Conservation (phyloP, 1,284 basidiomycete species). For the Singerocomus rubriflavus region DNA sequence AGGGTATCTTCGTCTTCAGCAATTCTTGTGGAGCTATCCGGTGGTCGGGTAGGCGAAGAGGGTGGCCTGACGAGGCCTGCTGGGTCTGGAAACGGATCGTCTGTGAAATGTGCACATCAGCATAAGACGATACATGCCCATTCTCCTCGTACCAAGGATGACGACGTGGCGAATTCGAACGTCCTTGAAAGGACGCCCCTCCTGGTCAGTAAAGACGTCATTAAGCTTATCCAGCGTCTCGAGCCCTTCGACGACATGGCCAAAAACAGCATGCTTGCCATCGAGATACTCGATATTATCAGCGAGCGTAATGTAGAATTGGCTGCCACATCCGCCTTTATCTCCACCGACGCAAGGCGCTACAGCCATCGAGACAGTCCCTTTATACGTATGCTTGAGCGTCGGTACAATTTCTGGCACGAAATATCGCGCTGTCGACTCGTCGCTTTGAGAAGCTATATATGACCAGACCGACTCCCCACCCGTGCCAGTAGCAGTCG, state of each 20-base stretch:
- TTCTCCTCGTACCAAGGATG: constrained; percentile 65
- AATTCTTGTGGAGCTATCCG: constrained; percentile 84
- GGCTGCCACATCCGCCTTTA: constrained; percentile 85
- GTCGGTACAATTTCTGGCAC: constrained; percentile 74
- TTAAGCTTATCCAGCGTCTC: constrained; percentile 94
- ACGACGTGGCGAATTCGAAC: constrained; percentile 91
- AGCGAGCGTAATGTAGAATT: constrained; percentile 94
- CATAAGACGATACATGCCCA: constrained; percentile 1
- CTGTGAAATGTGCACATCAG: constrained; percentile 39
- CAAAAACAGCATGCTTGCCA: constrained; percentile 94
- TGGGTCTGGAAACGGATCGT: constrained; percentile 95
- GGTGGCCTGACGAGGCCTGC: constrained; percentile 69
- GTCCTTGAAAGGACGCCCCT: constrained; percentile 90
- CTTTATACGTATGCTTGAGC: constrained; percentile 83
- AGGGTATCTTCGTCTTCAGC: constrained; percentile 89
- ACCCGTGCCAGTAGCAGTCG: constrained; percentile 91
- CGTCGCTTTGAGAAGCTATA: constrained; percentile 51
- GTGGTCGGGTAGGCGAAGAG: constrained; percentile 73
- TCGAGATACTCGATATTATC: constrained; percentile 94
- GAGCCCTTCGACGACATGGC: constrained; percentile 90
- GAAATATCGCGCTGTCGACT: constrained; percentile 71
- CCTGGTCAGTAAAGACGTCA: constrained; percentile 85
- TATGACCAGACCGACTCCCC: constrained; percentile 84
- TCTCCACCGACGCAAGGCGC: constrained; percentile 68
- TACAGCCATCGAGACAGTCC: constrained; percentile 95